A percentile compares a stretch with the other conserved stretches of the same genome.
Conservation (phyloP, 1,139 yeast genomes). For the Magnusiomyces starmeri region DNA sequence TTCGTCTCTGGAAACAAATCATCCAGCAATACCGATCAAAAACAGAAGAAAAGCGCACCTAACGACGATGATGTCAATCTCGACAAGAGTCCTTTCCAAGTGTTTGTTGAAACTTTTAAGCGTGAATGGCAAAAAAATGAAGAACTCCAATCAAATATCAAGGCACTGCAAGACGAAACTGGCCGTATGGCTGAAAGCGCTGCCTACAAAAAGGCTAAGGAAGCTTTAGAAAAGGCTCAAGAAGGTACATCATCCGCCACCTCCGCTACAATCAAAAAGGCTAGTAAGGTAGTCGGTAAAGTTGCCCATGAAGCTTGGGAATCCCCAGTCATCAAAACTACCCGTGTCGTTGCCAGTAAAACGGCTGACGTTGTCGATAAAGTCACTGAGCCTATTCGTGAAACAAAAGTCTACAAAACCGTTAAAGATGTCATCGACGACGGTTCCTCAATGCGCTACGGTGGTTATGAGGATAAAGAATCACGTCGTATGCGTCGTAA, state of each 20-base stretch:
- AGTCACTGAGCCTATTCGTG: slow-evolving; percentile 88
- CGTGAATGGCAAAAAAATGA: slow-evolving; percentile 84
- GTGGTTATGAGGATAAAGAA: slow-evolving; percentile 87
- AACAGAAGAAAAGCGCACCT: slow-evolving; percentile 11
- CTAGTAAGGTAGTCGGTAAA: slow-evolving; percentile 90
- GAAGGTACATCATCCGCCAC: slow-evolving; percentile 41
- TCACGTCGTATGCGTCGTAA: slow-evolving; percentile 65
- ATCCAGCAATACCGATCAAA: not conserved
- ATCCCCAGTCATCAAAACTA: slow-evolving; percentile 82
- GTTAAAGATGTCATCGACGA: slow-evolving; percentile 87
- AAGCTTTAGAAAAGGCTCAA: slow-evolving; percentile 74
- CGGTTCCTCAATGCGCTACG: slow-evolving; percentile 81
- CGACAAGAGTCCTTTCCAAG: slow-evolving; percentile 75
- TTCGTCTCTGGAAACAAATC: too few relatives aligned
- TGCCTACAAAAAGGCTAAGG: slow-evolving; percentile 87
- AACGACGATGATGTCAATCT: slow-evolving; percentile 15
- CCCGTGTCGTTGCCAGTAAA: slow-evolving; percentile 69
- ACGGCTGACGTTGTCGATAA: slow-evolving; percentile 74
- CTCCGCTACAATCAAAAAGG: slow-evolving; percentile 74
- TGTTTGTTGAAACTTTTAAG: slow-evolving; percentile 86
- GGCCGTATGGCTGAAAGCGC: slow-evolving; percentile 93
- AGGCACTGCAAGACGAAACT: slow-evolving; percentile 93
- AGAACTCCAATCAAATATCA: slow-evolving; percentile 87
- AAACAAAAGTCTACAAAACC: slow-evolving; percentile 84
- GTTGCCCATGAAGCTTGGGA: slow-evolving; percentile 96